Conservation (phyloP, 768 basidiomycete genomes). For the Mycena crocata region DNA sequence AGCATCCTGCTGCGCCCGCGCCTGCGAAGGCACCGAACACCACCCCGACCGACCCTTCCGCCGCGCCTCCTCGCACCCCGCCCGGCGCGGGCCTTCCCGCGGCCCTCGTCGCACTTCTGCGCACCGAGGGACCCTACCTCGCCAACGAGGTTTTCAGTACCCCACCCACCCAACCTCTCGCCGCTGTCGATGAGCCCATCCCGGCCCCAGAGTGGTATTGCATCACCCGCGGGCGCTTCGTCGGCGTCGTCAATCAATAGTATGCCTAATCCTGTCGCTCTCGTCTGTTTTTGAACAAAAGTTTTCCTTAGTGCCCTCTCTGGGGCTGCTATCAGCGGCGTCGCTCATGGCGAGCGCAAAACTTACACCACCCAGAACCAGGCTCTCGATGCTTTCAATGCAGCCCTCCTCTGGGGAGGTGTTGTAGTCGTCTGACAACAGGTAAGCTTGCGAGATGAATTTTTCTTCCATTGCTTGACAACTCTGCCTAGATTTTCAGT, state of each 20-base stretch:
- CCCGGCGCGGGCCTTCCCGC: background rate
- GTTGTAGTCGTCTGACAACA: background rate
- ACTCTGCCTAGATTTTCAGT: background rate
- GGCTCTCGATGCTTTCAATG: background rate
- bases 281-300: background rate
- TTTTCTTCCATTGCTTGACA: background rate
- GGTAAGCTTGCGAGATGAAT: background rate
- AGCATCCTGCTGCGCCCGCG: too few species aligned
- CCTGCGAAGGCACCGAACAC: too few species aligned
- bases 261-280: background rate
- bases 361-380: background rate
- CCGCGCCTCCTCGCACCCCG: background rate
- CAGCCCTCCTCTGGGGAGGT: background rate
- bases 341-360: too few species aligned
- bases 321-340: background rate
- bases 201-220: constrained; percentile 3
- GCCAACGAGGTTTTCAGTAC: constrained; percentile 1
- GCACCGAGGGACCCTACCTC: background rate
- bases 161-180: background rate
- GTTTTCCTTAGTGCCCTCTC: background rate
- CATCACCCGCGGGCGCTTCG: too few species aligned
- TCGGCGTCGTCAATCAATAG: background rate
- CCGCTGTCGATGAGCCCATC: background rate
- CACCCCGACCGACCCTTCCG: background rate
- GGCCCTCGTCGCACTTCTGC: too few species aligned